A percentile compares a stretch with the other conserved stretches of the same genome.
These are phyloP conservation scores for Penicillium flavigenum DNA, from an alignment of 495 filamentous ascomycete genomes.

Conservation along the genomic window DNA sequence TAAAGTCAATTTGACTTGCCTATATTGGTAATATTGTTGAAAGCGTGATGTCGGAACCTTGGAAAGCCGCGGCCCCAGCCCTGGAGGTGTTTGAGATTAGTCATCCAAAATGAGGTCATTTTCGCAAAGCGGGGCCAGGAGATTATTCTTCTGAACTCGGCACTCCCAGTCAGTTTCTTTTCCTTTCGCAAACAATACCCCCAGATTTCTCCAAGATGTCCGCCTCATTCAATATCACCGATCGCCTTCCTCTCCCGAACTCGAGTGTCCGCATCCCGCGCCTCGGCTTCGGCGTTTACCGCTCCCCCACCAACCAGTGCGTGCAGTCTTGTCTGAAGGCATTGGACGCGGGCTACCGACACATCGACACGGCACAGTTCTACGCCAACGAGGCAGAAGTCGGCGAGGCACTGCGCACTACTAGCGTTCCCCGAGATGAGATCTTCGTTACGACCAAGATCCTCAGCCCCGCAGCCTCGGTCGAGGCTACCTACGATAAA, in stretches of 20 bases:
- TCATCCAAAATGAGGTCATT: constrained; percentile 13
- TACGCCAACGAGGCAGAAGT: constrained; percentile 69
- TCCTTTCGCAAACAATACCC: background rate
- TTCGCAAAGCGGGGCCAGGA: constrained; percentile 23
- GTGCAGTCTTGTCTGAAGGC: constrained; percentile 58
- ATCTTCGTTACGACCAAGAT: constrained; percentile 72
- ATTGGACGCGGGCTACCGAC: constrained; percentile 64
- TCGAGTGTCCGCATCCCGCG: constrained; percentile 56
- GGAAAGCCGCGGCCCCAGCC: background rate
- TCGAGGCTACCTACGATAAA: constrained; percentile 58
- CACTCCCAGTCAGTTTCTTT: background rate
- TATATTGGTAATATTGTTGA: background rate
- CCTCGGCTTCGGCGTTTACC: constrained; percentile 76
- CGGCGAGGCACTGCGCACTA: constrained; percentile 58
- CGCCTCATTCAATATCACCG: constrained; percentile 48
- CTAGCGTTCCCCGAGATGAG: constrained; percentile 53
- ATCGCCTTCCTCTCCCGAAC: constrained; percentile 55
- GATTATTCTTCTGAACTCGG: constrained; percentile 1
- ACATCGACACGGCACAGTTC: constrained; percentile 72
- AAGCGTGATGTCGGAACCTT: background rate
- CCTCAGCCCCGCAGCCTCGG: constrained; percentile 52
- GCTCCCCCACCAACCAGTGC: constrained; percentile 51
- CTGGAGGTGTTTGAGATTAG: constrained; percentile 1
- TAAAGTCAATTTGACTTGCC: background rate
- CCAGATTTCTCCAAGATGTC: constrained; percentile 23